Percentiles rank a stretch among this genome's conserved stretches.
phyloP scores from a whole-genome alignment of 768 basidiomycete genomes.

The Ramaria sp. region DNA sequence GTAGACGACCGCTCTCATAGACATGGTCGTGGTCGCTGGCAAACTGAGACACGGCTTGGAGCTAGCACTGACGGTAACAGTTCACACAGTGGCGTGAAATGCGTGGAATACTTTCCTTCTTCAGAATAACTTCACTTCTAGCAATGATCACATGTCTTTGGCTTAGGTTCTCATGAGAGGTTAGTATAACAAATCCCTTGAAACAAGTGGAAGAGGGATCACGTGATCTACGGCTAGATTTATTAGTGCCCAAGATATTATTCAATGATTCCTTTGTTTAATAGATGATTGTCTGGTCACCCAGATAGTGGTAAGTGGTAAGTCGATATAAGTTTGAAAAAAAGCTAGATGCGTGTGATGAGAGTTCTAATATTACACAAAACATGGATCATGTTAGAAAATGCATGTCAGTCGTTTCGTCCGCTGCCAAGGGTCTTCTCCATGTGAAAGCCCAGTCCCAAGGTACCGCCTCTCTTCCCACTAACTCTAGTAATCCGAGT shows the following conservation, averaged over 20 bases:
- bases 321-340: not conserved
- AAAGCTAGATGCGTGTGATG: not conserved
- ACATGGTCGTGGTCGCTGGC: slow-evolving; percentile 22
- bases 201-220: too few relatives aligned
- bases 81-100: too few relatives aligned
- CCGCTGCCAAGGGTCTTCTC: not conserved
- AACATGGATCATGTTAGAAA: not conserved
- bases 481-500: too few relatives aligned
- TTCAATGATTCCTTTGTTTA: too few relatives aligned
- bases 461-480: not conserved
- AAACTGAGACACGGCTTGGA: too few relatives aligned
- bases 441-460: not conserved
- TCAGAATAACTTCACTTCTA: not conserved
- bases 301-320: too few relatives aligned
- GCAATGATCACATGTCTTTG: not conserved
- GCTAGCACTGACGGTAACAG: not conserved
- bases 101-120: not conserved
- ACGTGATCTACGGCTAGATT: too few relatives aligned
- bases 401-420: not conserved
- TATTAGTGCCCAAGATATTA: too few relatives aligned
- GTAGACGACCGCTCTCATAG: slow-evolving; percentile 38
- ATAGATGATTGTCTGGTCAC: too few relatives aligned
- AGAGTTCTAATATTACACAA: slow-evolving; percentile 4
- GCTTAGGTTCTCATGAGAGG: not conserved
- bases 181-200: not conserved